Base-by-base conservation (phyloP, 2,329 filamentous ascomycete genomes). In the Arthrinium puccinioides region DNA sequence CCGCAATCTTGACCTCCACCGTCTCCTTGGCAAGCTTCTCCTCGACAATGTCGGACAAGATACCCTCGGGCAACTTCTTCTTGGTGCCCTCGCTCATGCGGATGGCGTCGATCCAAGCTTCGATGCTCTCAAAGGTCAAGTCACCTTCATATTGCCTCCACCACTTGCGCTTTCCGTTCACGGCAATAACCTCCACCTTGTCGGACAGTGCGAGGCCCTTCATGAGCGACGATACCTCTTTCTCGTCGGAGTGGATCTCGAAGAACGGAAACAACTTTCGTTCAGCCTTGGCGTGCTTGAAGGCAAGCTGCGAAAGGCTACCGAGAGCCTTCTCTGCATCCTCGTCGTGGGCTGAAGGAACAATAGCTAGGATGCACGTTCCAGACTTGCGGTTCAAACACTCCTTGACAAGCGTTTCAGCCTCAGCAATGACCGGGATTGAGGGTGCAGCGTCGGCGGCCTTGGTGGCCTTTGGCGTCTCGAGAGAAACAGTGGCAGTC, bases 81-180 rank as follows among this genome's bases (percentile, higher is more conserved):
- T 90, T 96, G 41, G 74, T 65, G 3, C 87, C 84, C 55, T 97
- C 90, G 36, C 89, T 87, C 70, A 98, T 74, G 25, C 87, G 81
- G 44, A 97, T 87, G n/a, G 77, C 73, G 53, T 98, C 92, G 41
- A 98, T 77, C 87, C 90, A 98, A 44, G 68, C 66, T 64, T 95
- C 87, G 21, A 98, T 66, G 19, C 72, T 74, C 37, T 74, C 67
- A 18, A 70, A 55, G 38, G 74, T 76, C 30, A 79, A 79, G 29
- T 74, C 65, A 6, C 73, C 77, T 32, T 76, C 64, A 57, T 86
- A 92, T 40, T 74, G 76, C 51, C 84, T 82, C 76, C 82, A 94
- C 92, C 92, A 98, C 28, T 76, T 74, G 37, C 88, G 79, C 52
- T 89, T 87, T 21, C 77, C 84, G 59, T 96, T 96, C 41, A 94